Base-by-base conservation (phyloP, 371 early-diverging fungal genomes). In the Mycotypha africana region DNA sequence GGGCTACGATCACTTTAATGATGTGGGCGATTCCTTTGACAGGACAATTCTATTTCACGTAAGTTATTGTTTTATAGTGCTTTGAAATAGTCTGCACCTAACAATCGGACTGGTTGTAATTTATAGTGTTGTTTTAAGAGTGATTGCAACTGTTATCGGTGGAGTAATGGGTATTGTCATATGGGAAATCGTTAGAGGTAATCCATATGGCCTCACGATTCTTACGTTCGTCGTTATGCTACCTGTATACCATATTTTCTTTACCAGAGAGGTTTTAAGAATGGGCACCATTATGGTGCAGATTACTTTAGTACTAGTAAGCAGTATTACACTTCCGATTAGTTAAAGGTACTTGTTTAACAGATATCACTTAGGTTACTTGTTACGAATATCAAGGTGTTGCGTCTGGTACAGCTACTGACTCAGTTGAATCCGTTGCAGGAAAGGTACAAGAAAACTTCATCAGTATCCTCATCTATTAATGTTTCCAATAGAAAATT, bases 11-110 rank as follows among this genome's bases (percentile, higher is more conserved):
- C 44, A 64, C 66, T 2, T 38, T 72, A 5, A 49, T 60, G 43
- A 43, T 72, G 14, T 72, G 73, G 73, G 61, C 63, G 55, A 47
- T 59, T 26, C 68, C 69, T 24, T 54, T 48, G 32, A 41, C 64
- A 0, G 73, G 73, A 10, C 47, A 60, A 48, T 72, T 72, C 35
- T 42, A 56, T 24, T 63, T 68, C 24, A 43, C 59, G 66, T 61
- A 59, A 36, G 57, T 45, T 3, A 7, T 1, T 15, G 14, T 45
- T 17, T 26, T n/a, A n/a, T n/a, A n/a, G n/a, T n/a, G n/a, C n/a
- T n/a, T n/a, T n/a, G n/a, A n/a, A n/a, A 16, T n/a, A 16, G 11
- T 20, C 22, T 2, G 6, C 38, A 20, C 19, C 8, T 30, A 6
- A 30, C 12, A 25, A 35, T 16, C 35, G 16, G 2, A 22, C n/a